These are phyloP conservation scores for Polychytrium aggregatum DNA, from an alignment of 192 early-diverging fungal genomes.

Conservation along the genomic window DNA sequence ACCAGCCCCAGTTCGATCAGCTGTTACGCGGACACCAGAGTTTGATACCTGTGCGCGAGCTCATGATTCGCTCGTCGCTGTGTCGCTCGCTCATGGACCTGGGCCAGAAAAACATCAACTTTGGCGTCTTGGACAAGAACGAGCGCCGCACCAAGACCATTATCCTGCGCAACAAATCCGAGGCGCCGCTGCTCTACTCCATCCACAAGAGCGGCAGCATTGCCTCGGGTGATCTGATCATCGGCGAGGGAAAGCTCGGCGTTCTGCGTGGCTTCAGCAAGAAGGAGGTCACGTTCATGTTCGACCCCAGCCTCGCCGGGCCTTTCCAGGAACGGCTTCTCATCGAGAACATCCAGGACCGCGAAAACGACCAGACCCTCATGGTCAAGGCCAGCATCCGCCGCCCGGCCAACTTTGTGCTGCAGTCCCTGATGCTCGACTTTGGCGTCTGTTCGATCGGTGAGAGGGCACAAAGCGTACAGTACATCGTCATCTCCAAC, in stretches of 20 bases:
- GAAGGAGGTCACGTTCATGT: slow-evolving; percentile 85
- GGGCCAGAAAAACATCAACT: slow-evolving; percentile 94
- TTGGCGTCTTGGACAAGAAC: slow-evolving; percentile 77
- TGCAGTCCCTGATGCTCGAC: slow-evolving; percentile 57
- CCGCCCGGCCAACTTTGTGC: slow-evolving; percentile 76
- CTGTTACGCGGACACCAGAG: slow-evolving; percentile 45
- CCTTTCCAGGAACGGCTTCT: slow-evolving; percentile 72
- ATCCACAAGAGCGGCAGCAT: slow-evolving; percentile 93
- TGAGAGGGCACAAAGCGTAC: slow-evolving; percentile 33
- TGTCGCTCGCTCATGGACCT: slow-evolving; percentile 81
- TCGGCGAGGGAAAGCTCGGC: slow-evolving; percentile 69
- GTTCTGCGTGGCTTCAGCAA: slow-evolving; percentile 83
- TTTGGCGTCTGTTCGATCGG: slow-evolving; percentile 64
- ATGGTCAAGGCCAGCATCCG: slow-evolving; percentile 83
- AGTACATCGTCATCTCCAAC: slow-evolving; percentile 67
- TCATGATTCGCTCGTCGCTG: slow-evolving; percentile 77
- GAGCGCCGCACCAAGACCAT: slow-evolving; percentile 80
- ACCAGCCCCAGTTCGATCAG: slow-evolving; percentile 68
- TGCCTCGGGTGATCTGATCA: slow-evolving; percentile 79
- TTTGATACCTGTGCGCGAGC: slow-evolving; percentile 75
- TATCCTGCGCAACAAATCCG: slow-evolving; percentile 79
- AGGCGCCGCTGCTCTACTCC: slow-evolving; percentile 78
- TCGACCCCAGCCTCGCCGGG: slow-evolving; percentile 83
- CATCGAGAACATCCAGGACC: slow-evolving; percentile 84
- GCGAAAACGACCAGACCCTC: slow-evolving; percentile 62